Evolutionary conservation across 345 rosid species (phyloP).

Genomic region (Carallia pectinifolia): DNA sequence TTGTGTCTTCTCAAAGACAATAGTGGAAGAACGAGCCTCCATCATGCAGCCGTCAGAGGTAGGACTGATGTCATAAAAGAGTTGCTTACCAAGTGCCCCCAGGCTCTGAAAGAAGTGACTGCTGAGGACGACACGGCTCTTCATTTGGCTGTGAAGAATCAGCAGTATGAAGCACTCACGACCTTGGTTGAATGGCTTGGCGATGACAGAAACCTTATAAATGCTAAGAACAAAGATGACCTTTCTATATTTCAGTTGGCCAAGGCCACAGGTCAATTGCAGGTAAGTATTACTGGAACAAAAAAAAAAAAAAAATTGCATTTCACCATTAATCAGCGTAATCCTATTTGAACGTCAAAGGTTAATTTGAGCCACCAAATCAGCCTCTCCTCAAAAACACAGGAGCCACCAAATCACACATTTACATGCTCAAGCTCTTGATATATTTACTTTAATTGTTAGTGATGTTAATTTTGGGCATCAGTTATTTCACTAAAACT

Average conservation of each 20-base stretch:
- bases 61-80: not conserved
- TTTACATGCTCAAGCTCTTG: no score
- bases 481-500: no score
- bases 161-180: not conserved
- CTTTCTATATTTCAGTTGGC: conserved; percentile 9
- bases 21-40: conserved; percentile 4
- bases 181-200: not conserved
- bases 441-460: no score
- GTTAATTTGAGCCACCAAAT: no score
- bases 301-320: no score
- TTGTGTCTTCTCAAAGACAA: conserved; percentile 1
- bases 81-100: not conserved
- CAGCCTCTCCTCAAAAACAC: no score
- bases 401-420: no score
- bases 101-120: not conserved
- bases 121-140: conserved; percentile 5
- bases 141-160: conserved; percentile 5
- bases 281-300: not conserved
- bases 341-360: no score
- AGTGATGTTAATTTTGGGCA: no score
- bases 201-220: not conserved
- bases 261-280: not conserved
- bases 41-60: conserved; percentile 3
- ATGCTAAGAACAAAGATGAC: conserved; percentile 5
- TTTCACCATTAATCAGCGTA: no score